Evolutionary conservation across 192 early-diverging fungal genomes (phyloP).

Genomic region (Polychytrium aggregatum): DNA sequence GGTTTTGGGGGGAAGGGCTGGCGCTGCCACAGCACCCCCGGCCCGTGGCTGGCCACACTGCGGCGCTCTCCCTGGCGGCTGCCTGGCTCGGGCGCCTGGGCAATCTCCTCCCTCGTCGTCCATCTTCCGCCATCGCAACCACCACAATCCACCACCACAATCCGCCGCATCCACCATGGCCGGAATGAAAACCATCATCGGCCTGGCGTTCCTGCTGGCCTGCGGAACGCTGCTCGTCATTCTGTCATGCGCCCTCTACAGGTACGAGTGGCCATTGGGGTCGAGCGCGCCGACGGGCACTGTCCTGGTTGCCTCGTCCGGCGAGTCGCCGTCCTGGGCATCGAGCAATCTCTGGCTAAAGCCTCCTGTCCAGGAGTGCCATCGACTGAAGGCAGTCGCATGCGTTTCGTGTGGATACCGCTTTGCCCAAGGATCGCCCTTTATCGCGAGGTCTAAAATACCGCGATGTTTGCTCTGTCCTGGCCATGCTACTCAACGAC

Average conservation of each 20-base stretch:
- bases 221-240: conserved; percentile 86
- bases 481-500: no score
- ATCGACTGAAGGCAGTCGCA: neutral
- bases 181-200: conserved; percentile 58
- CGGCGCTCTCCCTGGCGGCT: neutral
- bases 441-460: no score
- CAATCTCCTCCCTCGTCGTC: no score
- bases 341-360: neutral
- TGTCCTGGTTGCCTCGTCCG: neutral
- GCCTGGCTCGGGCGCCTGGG: neutral
- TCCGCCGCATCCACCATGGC: no score
- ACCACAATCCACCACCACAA: no score
- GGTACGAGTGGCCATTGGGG: no score
- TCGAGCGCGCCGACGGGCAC: neutral
- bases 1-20: no score
- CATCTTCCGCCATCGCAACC: no score
- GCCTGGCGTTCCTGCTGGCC: conserved; percentile 82
- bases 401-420: neutral
- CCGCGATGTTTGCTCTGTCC: no score
- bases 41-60: neutral
- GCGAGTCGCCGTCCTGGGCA: neutral
- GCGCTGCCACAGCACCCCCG: no score
- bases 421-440: no score
- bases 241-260: conserved; percentile 87
- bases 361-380: neutral